Base-by-base conservation (phyloP, 768 basidiomycete species). In the Tulasnella sp. region DNA sequence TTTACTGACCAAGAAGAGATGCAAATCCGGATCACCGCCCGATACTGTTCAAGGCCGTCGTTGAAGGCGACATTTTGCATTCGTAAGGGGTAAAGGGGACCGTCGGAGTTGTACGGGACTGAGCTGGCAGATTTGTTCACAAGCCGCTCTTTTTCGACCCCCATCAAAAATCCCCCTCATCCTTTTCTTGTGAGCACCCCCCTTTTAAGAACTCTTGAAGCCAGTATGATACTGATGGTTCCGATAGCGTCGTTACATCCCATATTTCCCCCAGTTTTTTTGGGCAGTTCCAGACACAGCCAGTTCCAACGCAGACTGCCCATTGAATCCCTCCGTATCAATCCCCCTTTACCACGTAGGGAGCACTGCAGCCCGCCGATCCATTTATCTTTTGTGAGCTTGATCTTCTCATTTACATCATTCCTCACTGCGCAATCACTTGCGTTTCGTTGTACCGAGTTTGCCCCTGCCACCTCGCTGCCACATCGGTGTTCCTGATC, bases 361-460 rank as follows among this genome's bases (percentile, higher is more conserved):
- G 54, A 56, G 44, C 25, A 25, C 42, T 44, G 41, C 42, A 43
- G 54, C 44, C 53, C 53, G 44, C 29, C 54, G 44, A 43, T 43
- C 27, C 44, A 27, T 27, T 44, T 31, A 53, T 51, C 49, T 60
- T 53, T 60, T 50, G 59, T 60, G 59, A 52, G 59, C 52, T 52
- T 60, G 50, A 42, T 24, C 53, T 60, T 53, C 54, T 59, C 54
- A 25, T 29, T 38, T 41, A 53, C 54, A 43, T 30, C 44, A 22
- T 44, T 43, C 44, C 41, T 27, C 3, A 21, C 43, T 42, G 43
- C 27, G 31, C 24, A 52, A 30, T 46, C 46, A 34, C 34, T 43
- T 51, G 19, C 24, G 25, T n/a, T 27, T 42, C 25, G 49, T 45
- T 29, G 41, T 45, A 24, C 59, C 34, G 50, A 49, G 49, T 38